Base-by-base conservation (phyloP, 2,329 filamentous ascomycete species). In the Pyrenochaeta sp. region DNA sequence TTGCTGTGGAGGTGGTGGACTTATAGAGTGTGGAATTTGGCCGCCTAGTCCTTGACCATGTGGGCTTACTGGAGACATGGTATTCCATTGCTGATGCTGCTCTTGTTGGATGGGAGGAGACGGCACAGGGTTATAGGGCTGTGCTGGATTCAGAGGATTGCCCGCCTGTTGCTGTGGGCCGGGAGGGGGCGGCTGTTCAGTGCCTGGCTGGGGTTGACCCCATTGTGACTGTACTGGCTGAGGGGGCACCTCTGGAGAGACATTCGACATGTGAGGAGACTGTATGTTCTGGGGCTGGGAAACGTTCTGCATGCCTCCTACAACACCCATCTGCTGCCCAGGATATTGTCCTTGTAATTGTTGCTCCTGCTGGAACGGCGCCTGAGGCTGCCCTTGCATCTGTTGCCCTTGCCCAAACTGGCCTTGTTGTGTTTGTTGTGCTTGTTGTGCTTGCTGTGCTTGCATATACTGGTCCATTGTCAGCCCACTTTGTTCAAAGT, bases 261-360 rank as follows among this genome's bases (percentile, higher is more conserved):
- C 51, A 41, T 36, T 46, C 9, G 58, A 46, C 31, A 46, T 51
- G 15, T 53, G 58, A 2, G 56, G 53, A 45, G 56, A 54, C 39
- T 60, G 57, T n/a, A 47, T 46, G 7, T 49, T 48, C 11, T 51
- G 39, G 7, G 41, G 45, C 15, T 58, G 50, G 5, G 39, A 45
- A 12, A 37, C 42, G n/a, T 42, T 32, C 35, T 60, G 61, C 14
- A 45, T 40, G 12, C 51, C 30, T 44, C 62, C 67, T 11, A 69
- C 50, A 10, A 72, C 60, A 3, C 70, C 71, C 12, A 43, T 67
- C 46, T 74, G 66, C 43, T 73, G 69, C 21, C 60, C 66, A 4
- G 49, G 21, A 27, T 56, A 53, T 29, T 57, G 57, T 27, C 53
- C 44, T 21, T 58, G 60, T 17, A 43, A 12, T 12, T 47, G 54